Conservation (phyloP, 371 early-diverging fungal genomes). For the Entomophthora muscae region DNA sequence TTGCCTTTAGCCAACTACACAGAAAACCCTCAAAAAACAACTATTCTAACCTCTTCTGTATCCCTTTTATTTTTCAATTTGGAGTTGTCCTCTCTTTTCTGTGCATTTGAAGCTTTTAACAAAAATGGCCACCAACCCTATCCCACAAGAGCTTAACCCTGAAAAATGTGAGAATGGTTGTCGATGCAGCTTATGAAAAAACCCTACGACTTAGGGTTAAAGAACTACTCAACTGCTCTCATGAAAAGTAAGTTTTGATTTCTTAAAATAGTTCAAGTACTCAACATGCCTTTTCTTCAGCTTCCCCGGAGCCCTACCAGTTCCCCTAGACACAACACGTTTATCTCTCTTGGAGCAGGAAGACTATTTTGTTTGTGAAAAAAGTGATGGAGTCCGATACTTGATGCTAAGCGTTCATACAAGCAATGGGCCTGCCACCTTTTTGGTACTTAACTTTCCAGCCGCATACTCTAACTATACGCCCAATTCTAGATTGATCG, state of each 20-base stretch:
- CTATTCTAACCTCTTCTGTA: too few species aligned
- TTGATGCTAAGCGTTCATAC: conserved; percentile 33
- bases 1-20: too few species aligned
- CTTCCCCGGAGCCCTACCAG: conserved; percentile 79
- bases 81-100: too few species aligned
- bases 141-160: not conserved
- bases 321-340: conserved; percentile 44
- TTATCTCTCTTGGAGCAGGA: conserved; percentile 44
- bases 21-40: too few species aligned
- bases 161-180: conserved; percentile 13
- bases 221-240: conserved; percentile 18
- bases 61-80: too few species aligned
- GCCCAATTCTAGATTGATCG: conserved; percentile 31
- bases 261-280: not conserved
- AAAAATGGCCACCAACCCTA: too few species aligned
- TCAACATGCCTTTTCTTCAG: conserved; percentile 14
- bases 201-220: conserved; percentile 21
- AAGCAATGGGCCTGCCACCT: conserved; percentile 27
- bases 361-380: conserved; percentile 80
- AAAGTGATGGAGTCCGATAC: conserved; percentile 67
- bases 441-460: conserved; percentile 24
- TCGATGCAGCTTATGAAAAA: conserved; percentile 26
- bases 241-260: conserved; percentile 20
- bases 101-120: too few species aligned
- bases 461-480: not conserved